Conservation (phyloP, 176 grass and related monocot genomes). For the Cenchrus purpureus region DNA sequence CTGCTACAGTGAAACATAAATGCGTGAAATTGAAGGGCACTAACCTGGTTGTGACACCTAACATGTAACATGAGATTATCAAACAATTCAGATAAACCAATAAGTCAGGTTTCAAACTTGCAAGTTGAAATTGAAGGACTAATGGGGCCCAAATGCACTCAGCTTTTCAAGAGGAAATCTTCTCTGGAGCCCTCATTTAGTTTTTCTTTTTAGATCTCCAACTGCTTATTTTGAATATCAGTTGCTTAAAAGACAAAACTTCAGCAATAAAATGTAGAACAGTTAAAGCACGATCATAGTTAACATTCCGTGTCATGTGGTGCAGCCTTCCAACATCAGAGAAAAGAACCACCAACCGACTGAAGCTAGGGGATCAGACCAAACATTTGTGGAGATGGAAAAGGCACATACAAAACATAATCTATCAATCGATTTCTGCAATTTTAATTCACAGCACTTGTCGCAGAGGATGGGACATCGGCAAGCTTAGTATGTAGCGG, state of each 20-base stretch:
- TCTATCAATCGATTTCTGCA: no score
- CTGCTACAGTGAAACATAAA: conserved; percentile 23
- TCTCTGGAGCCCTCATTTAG: no score
- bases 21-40: conserved; percentile 15
- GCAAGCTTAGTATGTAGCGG: no score
- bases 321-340: conserved; percentile 30
- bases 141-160: conserved; percentile 2
- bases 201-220: no score
- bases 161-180: conserved; percentile 15
- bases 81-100: not conserved
- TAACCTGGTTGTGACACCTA: conserved; percentile 28
- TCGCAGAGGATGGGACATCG: no score
- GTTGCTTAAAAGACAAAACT: conserved; percentile 44
- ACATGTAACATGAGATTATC: not conserved
- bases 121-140: not conserved
- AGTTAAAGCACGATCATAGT: conserved; percentile 34
- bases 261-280: conserved; percentile 19
- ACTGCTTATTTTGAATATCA: conserved; percentile 17
- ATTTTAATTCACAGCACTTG: no score
- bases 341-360: conserved; percentile 28
- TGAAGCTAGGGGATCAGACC: not conserved
- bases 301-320: conserved; percentile 8
- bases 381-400: no score
- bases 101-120: not conserved
- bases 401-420: no score